Base-by-base conservation (phyloP, 345 rosid species). In the Moricandia arvensis region DNA sequence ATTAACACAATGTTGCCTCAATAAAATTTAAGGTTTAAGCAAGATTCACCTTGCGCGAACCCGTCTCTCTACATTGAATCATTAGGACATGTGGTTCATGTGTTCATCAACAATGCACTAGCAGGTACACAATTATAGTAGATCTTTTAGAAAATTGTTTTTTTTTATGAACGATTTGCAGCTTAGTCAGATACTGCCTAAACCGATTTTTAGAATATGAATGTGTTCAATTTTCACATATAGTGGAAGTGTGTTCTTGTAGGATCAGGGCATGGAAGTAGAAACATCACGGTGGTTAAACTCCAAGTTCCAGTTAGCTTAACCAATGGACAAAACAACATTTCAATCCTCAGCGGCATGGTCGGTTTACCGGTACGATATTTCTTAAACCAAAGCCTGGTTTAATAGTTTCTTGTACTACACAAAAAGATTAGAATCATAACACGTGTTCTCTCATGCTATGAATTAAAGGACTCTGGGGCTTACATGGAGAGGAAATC, bases 331-430 rank as follows among this genome's bases (percentile, higher is more conserved):
- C 55, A 79, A 35, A 94, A 86, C 84, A 85, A 86, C 73, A 79
- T 91, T 33, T 86, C 98, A 21, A 81, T 91, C 60, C 89, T 93
- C 4, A 88, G 97, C 13, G 94, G 80, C n/a, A 83, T 90, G 93
- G 97, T 88, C 77, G 98, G 98, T 71, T 64, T 93, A 77, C 98
- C 92, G 84, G 98, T 91, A 86, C 69, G 69, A 1, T 45, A 15
- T 49, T 58, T 45, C 33, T 31, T 45, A 66, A 72, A 60, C 18
- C 66, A 67, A 29, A 59, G 16, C 38, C 58, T 26, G 31, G 64
- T 61, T 29, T 53, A 17, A 7, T 53, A 0, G 29, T 59, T 67
- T 13, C 45, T 61, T 59, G 34, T 34, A 34, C 10, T n/a, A 58
- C 12, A 26, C 38, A 16, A 61, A 61, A 66, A 6, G 6, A 7